phyloP scores from a whole-genome alignment of 2,329 filamentous ascomycete species.

The Scedosporium boydii region DNA sequence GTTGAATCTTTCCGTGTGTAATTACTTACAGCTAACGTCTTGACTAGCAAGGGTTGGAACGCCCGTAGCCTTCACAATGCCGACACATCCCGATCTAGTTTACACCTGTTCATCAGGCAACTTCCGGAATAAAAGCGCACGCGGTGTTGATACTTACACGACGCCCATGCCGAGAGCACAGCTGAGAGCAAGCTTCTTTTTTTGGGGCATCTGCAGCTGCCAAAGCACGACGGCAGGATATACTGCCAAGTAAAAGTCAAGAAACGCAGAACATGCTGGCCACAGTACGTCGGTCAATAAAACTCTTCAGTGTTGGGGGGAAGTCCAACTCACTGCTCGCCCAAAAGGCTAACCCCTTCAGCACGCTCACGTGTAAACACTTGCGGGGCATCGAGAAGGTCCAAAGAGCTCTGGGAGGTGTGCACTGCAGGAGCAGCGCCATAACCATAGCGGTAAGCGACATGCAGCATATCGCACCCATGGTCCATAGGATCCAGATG shows the following conservation, averaged over 20 bases:
- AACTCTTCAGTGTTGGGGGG: background rate
- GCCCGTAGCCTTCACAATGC: background rate
- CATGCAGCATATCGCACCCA: constrained; percentile 11
- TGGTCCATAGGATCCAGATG: constrained; percentile 13
- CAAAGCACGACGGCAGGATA: constrained; percentile 15
- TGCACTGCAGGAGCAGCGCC: constrained; percentile 15
- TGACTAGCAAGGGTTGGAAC: background rate
- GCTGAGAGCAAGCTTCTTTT: constrained; percentile 16
- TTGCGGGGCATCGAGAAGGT: constrained; percentile 10
- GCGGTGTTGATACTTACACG: constrained; percentile 12
- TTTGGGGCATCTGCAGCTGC: constrained; percentile 13
- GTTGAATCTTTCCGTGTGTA: background rate
- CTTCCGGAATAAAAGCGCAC: too few relatives aligned
- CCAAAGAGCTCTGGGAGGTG: constrained; percentile 15
- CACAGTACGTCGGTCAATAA: constrained; percentile 10
- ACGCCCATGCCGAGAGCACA: constrained; percentile 17
- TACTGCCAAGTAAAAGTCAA: constrained; percentile 17
- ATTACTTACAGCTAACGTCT: constrained; percentile 2
- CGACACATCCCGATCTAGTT: background rate
- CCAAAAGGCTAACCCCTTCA: constrained; percentile 3
- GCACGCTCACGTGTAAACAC: constrained; percentile 10
- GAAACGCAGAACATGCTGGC: constrained; percentile 14
- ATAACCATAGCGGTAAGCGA: constrained; percentile 12
- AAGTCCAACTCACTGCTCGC: background rate
- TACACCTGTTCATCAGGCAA: background rate